Conservation (phyloP, 2,329 filamentous ascomycete species). For the Ophiostoma populinum region DNA sequence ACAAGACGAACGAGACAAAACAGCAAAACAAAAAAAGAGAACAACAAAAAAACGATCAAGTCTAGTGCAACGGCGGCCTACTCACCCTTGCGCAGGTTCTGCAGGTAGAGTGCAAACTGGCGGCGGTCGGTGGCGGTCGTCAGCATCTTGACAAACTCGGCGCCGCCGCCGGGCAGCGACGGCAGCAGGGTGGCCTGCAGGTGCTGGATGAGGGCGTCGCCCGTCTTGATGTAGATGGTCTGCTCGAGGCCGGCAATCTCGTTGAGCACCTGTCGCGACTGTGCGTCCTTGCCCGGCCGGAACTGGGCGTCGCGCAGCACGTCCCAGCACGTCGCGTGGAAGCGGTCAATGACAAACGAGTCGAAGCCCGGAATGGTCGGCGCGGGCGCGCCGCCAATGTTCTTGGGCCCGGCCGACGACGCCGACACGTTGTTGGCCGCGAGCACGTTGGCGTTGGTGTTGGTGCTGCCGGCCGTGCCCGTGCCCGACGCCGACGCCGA, state of each 20-base stretch:
- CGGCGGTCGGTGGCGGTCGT: constrained; percentile 43
- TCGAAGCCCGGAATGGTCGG: constrained; percentile 75
- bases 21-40: neutral
- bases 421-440: neutral
- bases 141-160: constrained; percentile 40
- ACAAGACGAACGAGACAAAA: neutral
- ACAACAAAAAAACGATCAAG: neutral
- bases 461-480: neutral
- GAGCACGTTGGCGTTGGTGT: neutral
- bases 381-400: constrained; percentile 21
- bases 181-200: constrained; percentile 47
- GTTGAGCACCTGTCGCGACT: constrained; percentile 70
- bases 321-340: constrained; percentile 82
- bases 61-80: no score
- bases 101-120: constrained; percentile 46
- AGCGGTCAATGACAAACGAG: constrained; percentile 71
- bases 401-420: neutral
- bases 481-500: constrained; percentile 17
- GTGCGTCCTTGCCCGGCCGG: constrained; percentile 63
- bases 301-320: constrained; percentile 66
- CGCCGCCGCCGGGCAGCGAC: constrained; percentile 36
- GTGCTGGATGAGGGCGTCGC: constrained; percentile 58
- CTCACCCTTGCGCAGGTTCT: constrained; percentile 32
- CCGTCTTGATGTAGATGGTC: constrained; percentile 79
- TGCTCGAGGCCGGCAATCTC: constrained; percentile 82